Percentiles rank a stretch among this genome's conserved stretches.
phyloP scores from a whole-genome alignment of 2,329 filamentous ascomycete species.

The Ascochyta viciae-villosae region DNA sequence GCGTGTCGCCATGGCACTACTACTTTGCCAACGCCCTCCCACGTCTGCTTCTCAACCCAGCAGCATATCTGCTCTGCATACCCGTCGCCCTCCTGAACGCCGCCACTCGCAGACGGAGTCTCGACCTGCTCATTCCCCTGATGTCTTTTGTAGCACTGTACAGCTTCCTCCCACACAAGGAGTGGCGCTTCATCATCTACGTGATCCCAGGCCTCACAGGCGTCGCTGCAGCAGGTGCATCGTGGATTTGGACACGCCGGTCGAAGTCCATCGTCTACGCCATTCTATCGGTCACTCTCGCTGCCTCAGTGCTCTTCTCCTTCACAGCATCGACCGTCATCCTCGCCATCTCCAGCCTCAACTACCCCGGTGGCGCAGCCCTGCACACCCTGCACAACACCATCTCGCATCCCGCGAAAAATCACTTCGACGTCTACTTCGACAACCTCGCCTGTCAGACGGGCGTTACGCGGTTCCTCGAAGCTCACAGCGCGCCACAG shows the following conservation, averaged over 20 bases:
- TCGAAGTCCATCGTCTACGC: constrained; percentile 66
- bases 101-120: constrained; percentile 47
- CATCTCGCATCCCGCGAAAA: constrained; percentile 19
- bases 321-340: constrained; percentile 69
- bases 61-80: constrained; percentile 62
- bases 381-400: constrained; percentile 57
- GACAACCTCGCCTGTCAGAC: constrained; percentile 70
- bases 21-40: constrained; percentile 86
- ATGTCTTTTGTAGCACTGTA: constrained; percentile 79
- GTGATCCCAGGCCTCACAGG: constrained; percentile 81
- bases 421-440: constrained; percentile 56
- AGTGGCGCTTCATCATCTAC: constrained; percentile 95
- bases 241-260: constrained; percentile 67
- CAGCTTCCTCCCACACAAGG: constrained; percentile 91
- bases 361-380: constrained; percentile 91
- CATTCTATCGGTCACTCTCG: constrained; percentile 62
- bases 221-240: constrained; percentile 75
- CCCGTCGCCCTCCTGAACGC: constrained; percentile 60
- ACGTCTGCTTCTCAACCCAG: constrained; percentile 81
- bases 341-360: constrained; percentile 82
- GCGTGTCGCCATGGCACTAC: constrained; percentile 81
- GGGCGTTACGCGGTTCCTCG: constrained; percentile 67
- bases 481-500: constrained; percentile 38
- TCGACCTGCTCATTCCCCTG: constrained; percentile 69
- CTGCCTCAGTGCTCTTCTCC: constrained; percentile 66